A percentile compares a stretch with the other conserved stretches of the same genome.
Evolutionary conservation across 169 alveolate species (phyloP).

Genomic region (Plasmodium yoelii): DNA sequence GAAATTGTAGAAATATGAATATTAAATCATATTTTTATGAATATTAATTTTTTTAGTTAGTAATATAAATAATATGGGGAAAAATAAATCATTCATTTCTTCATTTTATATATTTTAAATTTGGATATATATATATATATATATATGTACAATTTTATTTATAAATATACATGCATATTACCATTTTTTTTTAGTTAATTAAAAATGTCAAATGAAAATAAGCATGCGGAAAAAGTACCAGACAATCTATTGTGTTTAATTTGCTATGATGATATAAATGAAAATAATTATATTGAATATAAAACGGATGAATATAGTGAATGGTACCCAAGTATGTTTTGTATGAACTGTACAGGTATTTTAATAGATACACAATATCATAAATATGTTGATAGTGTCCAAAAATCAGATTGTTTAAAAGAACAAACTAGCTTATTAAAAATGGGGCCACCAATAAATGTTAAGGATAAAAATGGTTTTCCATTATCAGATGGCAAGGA

Average conservation of each 20-base stretch:
- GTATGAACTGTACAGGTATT: constrained; percentile 77
- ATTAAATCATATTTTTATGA: background rate
- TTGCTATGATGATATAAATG: constrained; percentile 81
- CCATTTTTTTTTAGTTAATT: background rate
- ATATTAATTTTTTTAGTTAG: background rate
- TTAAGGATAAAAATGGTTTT: constrained; percentile 85
- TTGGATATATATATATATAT: too few species aligned
- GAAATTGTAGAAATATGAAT: background rate
- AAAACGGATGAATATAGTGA: constrained; percentile 68
- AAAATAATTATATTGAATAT: constrained; percentile 78
- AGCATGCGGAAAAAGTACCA: constrained; percentile 52
- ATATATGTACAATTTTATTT: too few species aligned
- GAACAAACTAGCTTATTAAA: constrained; percentile 82
- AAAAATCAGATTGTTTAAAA: constrained; percentile 82
- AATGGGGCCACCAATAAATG: constrained; percentile 88
- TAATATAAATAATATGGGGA: background rate
- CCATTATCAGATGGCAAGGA: constrained; percentile 85
- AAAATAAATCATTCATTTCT: background rate
- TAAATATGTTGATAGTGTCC: constrained; percentile 82
- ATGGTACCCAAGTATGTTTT: constrained; percentile 80
- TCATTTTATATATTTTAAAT: background rate
- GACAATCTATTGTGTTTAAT: constrained; percentile 75
- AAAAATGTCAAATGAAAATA: constrained; percentile 23
- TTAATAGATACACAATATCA: constrained; percentile 83
- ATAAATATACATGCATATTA: background rate